Base-by-base conservation (phyloP, 768 basidiomycete species). In the Tylopilus felleus region DNA sequence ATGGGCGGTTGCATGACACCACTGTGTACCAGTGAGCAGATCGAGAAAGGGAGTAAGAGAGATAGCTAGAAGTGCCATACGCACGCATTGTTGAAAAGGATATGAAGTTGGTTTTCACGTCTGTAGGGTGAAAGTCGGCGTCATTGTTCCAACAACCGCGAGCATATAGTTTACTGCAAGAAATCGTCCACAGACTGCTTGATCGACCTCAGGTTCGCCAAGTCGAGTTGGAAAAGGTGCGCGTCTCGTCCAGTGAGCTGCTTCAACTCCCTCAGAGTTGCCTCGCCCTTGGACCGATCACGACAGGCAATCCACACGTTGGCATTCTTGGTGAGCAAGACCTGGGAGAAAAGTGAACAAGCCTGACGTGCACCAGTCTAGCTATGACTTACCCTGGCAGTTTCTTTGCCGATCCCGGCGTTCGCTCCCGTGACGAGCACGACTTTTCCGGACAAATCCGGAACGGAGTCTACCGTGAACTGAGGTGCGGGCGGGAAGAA, bases 291-390 rank as follows among this genome's bases (percentile, higher is more conserved):
- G 22, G 64, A 60, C 50, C 67, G 41, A 49, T 65, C 71, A 3
- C 81, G 73, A 22, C 72, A 68, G 0, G 77, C 79, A n/a, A 84
- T 60, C 62, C 82, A 85, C 3, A 84, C 81, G 44, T 51, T 57
- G 49, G 57, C 57, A 3, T 56, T 50, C 22, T 50, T 56, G 44
- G 56, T 29, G 48, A 57, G 56, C 22, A 57, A 28, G 38, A 56
- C 54, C 56, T 57, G 13, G n/a, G n/a, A 29, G 19, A 22, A 8
- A 14, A 25, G 14, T 41, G 45, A 31, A 22, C 13, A 12, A 10
- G 41, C 8, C n/a, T n/a, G 38, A 8, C 2, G 10, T 8, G 29
- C 29, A 9, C 8, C 5, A 29, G 16, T 25, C 16, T 1, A 25
- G 14, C 10, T 16, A 21, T 14, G 19, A 56, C 57, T 17, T 19